A percentile compares a stretch with the other conserved stretches of the same genome.
Evolutionary conservation across 345 rosid species (phyloP).

Genomic region (Dovyalis caffra): DNA sequence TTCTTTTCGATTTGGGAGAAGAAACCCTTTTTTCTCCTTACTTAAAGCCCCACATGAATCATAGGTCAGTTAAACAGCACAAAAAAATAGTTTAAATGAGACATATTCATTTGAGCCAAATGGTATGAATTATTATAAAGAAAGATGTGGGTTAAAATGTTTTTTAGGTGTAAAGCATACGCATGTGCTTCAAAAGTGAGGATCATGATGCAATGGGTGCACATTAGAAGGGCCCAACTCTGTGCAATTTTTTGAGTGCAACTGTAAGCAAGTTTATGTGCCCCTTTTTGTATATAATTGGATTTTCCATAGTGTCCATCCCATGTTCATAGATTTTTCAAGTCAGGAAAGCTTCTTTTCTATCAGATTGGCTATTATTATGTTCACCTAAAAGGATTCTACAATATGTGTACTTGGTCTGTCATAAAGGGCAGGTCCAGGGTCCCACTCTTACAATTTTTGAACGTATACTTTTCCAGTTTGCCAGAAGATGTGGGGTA

Average conservation of each 20-base stretch:
- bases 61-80: not conserved
- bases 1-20: constrained; percentile 12
- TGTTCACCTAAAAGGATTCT: constrained; percentile 9
- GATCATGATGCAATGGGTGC: not conserved
- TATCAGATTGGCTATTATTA: constrained; percentile 11
- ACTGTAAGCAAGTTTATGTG: not conserved
- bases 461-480: not conserved
- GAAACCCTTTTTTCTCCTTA: not conserved
- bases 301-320: not conserved
- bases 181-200: constrained; percentile 27
- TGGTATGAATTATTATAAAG: constrained; percentile 25
- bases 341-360: not conserved
- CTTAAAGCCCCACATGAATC: constrained; percentile 16
- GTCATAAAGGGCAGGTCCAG: not conserved
- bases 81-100: not conserved
- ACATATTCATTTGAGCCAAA: constrained; percentile 10
- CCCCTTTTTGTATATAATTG: not conserved
- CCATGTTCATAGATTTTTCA: constrained; percentile 5
- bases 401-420: constrained; percentile 21
- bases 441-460: not conserved
- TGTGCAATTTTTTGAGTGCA: constrained; percentile 2
- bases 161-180: constrained; percentile 21
- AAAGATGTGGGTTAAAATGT: not conserved
- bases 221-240: constrained; percentile 1
- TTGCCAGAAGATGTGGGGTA: not conserved